Conservation (phyloP, 371 early-diverging fungal species). For the Mucor plumbeus region DNA sequence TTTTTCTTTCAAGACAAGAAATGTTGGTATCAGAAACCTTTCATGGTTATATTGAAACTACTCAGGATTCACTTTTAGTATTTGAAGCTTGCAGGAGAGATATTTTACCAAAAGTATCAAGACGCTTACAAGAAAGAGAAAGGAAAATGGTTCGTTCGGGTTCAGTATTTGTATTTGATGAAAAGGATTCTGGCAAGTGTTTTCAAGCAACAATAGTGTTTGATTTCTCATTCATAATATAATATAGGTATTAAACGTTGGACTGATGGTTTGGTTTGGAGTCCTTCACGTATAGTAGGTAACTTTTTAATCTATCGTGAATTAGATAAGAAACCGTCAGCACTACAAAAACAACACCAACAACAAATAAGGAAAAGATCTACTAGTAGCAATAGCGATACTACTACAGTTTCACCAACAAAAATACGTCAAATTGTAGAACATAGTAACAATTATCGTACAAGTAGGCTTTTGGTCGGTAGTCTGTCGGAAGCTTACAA, state of each 20-base stretch:
- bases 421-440: neutral
- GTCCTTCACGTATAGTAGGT: conserved; percentile 81
- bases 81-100: conserved; percentile 74
- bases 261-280: conserved; percentile 92
- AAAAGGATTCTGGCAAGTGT: conserved; percentile 62
- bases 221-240: neutral
- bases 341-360: neutral
- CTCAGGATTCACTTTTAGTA: conserved; percentile 69
- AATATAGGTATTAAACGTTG: conserved; percentile 82
- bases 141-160: conserved; percentile 65
- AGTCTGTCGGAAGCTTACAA: conserved; percentile 65
- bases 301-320: conserved; percentile 83
- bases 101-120: conserved; percentile 59
- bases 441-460: neutral
- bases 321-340: conserved; percentile 56
- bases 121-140: conserved; percentile 70
- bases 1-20: conserved; percentile 9
- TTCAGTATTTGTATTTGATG: conserved; percentile 75
- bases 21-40: conserved; percentile 48
- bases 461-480: conserved; percentile 64
- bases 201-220: neutral
- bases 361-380: neutral
- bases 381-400: neutral
- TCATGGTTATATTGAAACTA: conserved; percentile 61
- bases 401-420: neutral